Conservation (phyloP, 2,329 filamentous ascomycete species). For the Alternaria ethzedia region DNA sequence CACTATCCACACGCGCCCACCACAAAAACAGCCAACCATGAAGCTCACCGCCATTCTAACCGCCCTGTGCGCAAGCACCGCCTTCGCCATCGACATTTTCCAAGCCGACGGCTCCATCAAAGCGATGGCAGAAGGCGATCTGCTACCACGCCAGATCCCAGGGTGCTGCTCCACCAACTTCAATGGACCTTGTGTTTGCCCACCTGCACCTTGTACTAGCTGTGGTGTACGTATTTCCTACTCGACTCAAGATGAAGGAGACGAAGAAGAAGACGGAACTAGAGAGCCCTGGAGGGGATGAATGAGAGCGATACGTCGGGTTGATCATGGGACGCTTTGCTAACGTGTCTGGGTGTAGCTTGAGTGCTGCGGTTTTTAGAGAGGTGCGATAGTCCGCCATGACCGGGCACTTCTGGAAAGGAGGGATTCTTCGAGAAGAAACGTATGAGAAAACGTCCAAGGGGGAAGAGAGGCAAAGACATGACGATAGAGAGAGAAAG, state of each 20-base stretch:
- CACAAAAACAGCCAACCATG: neutral
- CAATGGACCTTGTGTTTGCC: neutral
- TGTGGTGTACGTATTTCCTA: neutral
- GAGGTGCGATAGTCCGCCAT: neutral
- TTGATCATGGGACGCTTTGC: neutral
- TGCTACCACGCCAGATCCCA: neutral
- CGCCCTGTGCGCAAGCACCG: neutral
- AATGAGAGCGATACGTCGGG: neutral
- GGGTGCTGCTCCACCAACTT: neutral
- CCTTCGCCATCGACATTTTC: neutral
- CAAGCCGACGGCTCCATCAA: neutral
- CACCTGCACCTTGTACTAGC: neutral
- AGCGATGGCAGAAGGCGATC: neutral
- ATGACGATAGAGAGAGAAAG: neutral
- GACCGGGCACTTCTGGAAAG: neutral
- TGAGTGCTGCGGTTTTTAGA: neutral
- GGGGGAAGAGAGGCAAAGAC: neutral
- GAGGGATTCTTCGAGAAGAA: neutral
- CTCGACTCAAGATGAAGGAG: neutral
- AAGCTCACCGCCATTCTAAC: neutral
- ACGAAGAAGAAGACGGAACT: neutral
- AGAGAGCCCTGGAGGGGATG: neutral
- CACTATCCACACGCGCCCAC: no score
- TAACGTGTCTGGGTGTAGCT: neutral
- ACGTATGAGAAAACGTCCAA: neutral